Evolutionary conservation across 768 basidiomycete species (phyloP).

Genomic region (Vararia minispora): DNA sequence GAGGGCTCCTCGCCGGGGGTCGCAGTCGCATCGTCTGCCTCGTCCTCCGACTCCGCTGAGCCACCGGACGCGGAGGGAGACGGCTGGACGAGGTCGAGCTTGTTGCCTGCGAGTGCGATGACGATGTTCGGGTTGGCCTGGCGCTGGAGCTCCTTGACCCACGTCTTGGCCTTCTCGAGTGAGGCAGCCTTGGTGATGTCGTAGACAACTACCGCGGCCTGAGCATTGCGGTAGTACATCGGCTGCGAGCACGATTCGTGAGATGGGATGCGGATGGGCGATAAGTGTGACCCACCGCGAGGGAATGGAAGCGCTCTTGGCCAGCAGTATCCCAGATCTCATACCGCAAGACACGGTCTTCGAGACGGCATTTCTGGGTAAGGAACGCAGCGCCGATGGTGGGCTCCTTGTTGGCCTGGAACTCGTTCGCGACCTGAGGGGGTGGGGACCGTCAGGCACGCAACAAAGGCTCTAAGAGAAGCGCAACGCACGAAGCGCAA

Average conservation of each 20-base stretch:
- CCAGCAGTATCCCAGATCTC: slow-evolving; percentile 98
- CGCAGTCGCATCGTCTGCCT: slow-evolving; percentile 86
- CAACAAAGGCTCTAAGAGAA: slow-evolving; percentile 10
- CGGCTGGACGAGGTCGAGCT: slow-evolving; percentile 79
- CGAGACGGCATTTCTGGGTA: slow-evolving; percentile 90
- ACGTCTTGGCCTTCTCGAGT: slow-evolving; percentile 97
- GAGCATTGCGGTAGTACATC: slow-evolving; percentile 98
- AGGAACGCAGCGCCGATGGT: slow-evolving; percentile 96
- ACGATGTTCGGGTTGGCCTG: slow-evolving; percentile 99
- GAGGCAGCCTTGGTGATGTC: slow-evolving; percentile 94
- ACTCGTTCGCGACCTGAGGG: slow-evolving; percentile 84
- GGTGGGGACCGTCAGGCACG: background rate
- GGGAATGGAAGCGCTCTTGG: slow-evolving; percentile 95
- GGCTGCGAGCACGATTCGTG: slow-evolving; percentile 38
- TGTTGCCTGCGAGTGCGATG: slow-evolving; percentile 97
- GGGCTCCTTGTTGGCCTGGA: slow-evolving; percentile 97
- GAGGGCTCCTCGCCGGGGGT: slow-evolving; percentile 62
- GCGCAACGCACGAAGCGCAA: slow-evolving; percentile 74
- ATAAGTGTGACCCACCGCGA: slow-evolving; percentile 52
- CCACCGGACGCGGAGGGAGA: slow-evolving; percentile 38
- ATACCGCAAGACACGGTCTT: slow-evolving; percentile 87
- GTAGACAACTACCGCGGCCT: slow-evolving; percentile 96
- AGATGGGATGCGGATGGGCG: background rate
- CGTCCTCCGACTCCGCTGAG: slow-evolving; percentile 67
- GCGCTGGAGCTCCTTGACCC: slow-evolving; percentile 98